A percentile compares a stretch with the other conserved stretches of the same genome.
Evolutionary conservation across 306 rosid genomes (phyloP).

Genomic region (Delonix regia): DNA sequence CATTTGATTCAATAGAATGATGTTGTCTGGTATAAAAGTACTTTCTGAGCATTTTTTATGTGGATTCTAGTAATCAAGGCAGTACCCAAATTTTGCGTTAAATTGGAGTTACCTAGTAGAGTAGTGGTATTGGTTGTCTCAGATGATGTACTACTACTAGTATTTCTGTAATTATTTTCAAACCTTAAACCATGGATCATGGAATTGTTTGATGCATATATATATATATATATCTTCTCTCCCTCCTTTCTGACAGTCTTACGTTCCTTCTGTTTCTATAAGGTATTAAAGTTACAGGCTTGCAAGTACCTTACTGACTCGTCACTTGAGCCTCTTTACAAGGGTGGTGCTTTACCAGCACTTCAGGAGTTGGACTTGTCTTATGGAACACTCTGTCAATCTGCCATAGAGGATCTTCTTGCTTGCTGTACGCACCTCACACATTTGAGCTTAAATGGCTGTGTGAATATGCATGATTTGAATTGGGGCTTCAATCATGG

Average conservation of each 20-base stretch:
- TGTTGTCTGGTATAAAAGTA: background rate
- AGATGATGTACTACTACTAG: background rate
- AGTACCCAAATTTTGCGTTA: background rate
- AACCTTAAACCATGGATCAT: background rate
- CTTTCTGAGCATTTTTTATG: background rate
- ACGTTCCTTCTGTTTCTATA: conserved; percentile 22
- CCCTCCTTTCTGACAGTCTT: conserved; percentile 14
- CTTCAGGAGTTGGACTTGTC: conserved; percentile 87
- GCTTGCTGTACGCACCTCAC: conserved; percentile 77
- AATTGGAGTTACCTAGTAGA: background rate
- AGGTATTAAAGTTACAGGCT: conserved; percentile 88
- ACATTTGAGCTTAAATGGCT: conserved; percentile 89
- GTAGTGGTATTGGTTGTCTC: background rate
- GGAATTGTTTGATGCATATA: background rate
- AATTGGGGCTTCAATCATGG: conserved; percentile 63
- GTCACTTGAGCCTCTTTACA: conserved; percentile 87
- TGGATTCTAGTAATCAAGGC: background rate
- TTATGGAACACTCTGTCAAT: conserved; percentile 75
- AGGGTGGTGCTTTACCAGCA: conserved; percentile 81
- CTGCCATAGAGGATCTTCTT: conserved; percentile 88
- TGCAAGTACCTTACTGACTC: conserved; percentile 76
- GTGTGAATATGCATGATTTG: conserved; percentile 85
- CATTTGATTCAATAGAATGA: background rate
- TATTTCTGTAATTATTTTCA: background rate
- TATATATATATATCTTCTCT: background rate